Percentiles rank a stretch among this genome's conserved stretches.
Evolutionary conservation across 1,139 yeast species (phyloP).

Genomic region (Yamadazyma diddensiae): DNA sequence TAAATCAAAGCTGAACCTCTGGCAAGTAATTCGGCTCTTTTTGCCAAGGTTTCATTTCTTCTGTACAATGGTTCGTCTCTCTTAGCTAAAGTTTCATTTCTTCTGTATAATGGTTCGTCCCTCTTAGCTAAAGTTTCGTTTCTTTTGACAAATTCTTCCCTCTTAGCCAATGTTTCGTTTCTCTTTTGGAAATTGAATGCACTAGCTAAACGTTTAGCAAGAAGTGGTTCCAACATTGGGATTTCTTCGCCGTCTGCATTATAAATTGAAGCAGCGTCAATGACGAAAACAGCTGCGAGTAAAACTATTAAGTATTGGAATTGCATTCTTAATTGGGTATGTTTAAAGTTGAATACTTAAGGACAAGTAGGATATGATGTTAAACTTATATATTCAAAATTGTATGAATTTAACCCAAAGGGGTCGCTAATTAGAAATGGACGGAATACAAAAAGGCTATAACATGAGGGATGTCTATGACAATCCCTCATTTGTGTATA

Average conservation of each 20-base stretch:
- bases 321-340: conserved; percentile 4
- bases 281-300: conserved; percentile 1
- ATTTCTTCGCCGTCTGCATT: conserved; percentile 2
- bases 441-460: conserved; percentile 1
- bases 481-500: neutral
- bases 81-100: conserved; percentile 1
- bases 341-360: too few relatives aligned
- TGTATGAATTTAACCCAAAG: too few relatives aligned
- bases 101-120: neutral
- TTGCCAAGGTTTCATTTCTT: conserved; percentile 1
- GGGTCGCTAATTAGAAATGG: too few relatives aligned
- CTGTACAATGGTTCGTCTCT: neutral
- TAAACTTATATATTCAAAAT: too few relatives aligned
- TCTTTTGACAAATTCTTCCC: neutral
- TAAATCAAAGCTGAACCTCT: neutral
- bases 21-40: neutral
- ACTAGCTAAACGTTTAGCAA: neutral
- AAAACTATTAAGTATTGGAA: conserved; percentile 3
- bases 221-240: conserved; percentile 5
- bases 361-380: too few relatives aligned
- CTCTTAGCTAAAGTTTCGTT: conserved; percentile 1
- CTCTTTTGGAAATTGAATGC: conserved; percentile 1
- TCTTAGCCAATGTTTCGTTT: conserved; percentile 1
- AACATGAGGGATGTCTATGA: neutral
- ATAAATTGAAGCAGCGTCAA: conserved; percentile 6